Conservation (phyloP, 345 rosid species). For the Erucastrum elatum region DNA sequence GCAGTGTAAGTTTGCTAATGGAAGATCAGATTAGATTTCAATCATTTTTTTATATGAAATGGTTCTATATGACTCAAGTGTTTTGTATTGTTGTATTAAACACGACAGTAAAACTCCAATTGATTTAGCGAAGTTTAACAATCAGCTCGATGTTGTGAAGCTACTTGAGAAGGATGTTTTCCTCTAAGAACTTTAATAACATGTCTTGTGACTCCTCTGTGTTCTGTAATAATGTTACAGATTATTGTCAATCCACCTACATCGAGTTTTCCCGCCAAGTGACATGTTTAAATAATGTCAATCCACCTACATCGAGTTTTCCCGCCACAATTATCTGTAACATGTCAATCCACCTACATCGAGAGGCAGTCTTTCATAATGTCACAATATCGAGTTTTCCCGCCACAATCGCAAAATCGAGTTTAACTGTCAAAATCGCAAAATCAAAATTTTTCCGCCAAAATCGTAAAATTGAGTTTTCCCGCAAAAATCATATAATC, state of each 20-base stretch:
- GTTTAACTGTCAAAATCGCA: no score
- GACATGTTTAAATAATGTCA: no score
- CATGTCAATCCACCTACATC: no score
- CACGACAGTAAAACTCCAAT: slow-evolving; percentile 89
- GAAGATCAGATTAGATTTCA: background rate
- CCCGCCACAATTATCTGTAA: no score
- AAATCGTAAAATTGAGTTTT: no score
- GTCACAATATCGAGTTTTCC: no score
- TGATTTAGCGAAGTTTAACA: slow-evolving; percentile 92
- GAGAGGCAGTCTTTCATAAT: no score
- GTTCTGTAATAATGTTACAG: slow-evolving; percentile 11
- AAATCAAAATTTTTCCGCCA: no score
- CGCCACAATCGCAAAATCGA: no score
- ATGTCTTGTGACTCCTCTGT: slow-evolving; percentile 11
- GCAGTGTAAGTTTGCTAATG: slow-evolving; percentile 71
- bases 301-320: no score
- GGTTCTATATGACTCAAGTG: background rate
- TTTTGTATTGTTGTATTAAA: slow-evolving; percentile 34
- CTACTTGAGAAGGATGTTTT: slow-evolving; percentile 90
- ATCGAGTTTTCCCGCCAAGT: no score
- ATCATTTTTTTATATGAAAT: background rate
- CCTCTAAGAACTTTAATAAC: slow-evolving; percentile 49
- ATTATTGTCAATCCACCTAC: background rate
- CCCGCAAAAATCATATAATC: no score
- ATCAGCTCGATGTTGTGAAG: slow-evolving; percentile 80